Conservation (phyloP, 2,329 filamentous ascomycete species). For the Aspergillus piperis region DNA sequence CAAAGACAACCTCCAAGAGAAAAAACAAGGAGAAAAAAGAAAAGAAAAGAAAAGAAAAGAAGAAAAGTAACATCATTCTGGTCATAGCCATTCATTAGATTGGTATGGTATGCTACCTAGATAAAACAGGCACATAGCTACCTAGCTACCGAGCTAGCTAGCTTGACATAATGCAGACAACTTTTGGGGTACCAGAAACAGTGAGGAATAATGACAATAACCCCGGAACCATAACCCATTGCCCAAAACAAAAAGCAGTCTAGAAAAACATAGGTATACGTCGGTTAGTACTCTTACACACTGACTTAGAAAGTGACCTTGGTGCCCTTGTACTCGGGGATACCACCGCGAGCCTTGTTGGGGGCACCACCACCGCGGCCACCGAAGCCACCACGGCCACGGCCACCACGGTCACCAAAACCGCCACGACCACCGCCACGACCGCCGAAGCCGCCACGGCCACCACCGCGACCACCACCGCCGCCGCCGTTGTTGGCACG, state of each 20-base stretch:
- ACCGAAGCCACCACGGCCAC: conserved; percentile 52
- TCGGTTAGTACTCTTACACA: neutral
- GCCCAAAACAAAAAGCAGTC: neutral
- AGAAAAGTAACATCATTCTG: conserved; percentile 4
- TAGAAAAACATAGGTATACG: neutral
- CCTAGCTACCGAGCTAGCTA: neutral
- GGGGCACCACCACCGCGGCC: conserved; percentile 48
- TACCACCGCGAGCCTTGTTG: conserved; percentile 55
- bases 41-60: conserved; percentile 7
- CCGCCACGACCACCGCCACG: conserved; percentile 47
- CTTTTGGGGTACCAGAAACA: neutral
- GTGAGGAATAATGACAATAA: conserved; percentile 5
- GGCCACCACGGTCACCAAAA: conserved; percentile 36
- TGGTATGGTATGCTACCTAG: conserved; percentile 2
- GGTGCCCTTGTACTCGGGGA: conserved; percentile 72
- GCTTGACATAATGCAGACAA: neutral
- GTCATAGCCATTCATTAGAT: conserved; percentile 12
- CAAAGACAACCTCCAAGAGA: neutral
- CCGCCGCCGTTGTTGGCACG: conserved; percentile 60
- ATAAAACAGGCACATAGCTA: neutral
- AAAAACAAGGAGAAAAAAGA: neutral
- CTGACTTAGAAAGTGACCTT: conserved; percentile 68
- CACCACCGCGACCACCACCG: conserved; percentile 52
- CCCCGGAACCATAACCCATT: conserved; percentile 3
- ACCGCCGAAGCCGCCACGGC: conserved; percentile 55